Evolutionary conservation across 2,329 filamentous ascomycete genomes (phyloP).

Genomic region (Elsinoe ampelina): DNA sequence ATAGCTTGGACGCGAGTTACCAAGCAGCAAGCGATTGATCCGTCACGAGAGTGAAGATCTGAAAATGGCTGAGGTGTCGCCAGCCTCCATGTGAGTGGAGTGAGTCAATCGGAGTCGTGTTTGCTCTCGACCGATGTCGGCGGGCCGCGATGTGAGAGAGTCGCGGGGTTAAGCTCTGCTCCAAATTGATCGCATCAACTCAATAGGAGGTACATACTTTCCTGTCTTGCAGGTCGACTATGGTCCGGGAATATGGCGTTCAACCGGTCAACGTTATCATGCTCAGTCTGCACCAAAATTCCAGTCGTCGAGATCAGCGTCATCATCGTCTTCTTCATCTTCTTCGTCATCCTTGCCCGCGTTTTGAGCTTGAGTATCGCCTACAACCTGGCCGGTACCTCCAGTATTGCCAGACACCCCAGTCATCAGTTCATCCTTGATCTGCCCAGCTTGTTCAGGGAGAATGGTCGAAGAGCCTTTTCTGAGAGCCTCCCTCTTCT

Average conservation of each 20-base stretch:
- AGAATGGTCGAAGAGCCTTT: slow-evolving; percentile 17
- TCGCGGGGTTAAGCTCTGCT: no score
- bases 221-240: neutral
- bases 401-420: neutral
- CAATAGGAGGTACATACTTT: neutral
- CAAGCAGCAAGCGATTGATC: no score
- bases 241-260: neutral
- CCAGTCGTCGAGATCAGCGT: slow-evolving; percentile 20
- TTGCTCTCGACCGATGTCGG: no score
- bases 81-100: no score
- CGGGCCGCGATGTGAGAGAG: no score
- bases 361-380: neutral
- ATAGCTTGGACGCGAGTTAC: no score
- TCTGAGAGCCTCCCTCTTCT: slow-evolving; percentile 37
- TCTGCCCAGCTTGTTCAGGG: neutral
- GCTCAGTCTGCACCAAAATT: slow-evolving; percentile 18
- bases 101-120: no score
- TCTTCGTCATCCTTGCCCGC: slow-evolving; percentile 7
- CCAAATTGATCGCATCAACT: no score
- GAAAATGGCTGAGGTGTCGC: no score
- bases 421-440: neutral
- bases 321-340: slow-evolving; percentile 20
- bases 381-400: no score
- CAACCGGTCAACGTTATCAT: neutral
- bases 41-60: no score